Evolutionary conservation across 148 eudicot species (phyloP), one percentile per base, ranked within the genome.

Genomic region (Camellia japonica): DNA sequence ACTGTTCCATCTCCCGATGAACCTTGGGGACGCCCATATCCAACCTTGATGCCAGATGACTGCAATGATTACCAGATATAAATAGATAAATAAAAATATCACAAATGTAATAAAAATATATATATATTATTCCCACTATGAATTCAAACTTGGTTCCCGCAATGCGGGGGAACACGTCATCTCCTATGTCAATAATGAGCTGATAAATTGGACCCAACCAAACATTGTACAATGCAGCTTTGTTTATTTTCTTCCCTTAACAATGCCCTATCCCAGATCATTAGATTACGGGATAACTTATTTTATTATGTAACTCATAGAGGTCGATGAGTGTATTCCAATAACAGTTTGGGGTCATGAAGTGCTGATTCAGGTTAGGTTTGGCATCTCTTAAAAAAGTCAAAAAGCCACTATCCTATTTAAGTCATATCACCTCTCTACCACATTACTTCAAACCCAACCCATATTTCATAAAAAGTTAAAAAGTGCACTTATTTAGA

Each of bases 1-100:
- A 90, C 93, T 10, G 90, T 20, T 60, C 91, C 94, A 73, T 89
- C 92, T 77, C 91, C 93, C 1, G 88, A 65, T 23, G 80, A 81
- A 71, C 89, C 90, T 82, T 84, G 85, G 47, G 86, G 82, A 4
- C 90, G 89, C 23, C 90, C 91, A 77, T 86, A 86, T 54, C 91
- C 94, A 46, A 87, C 84, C 82, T 91, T 93, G 78, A 91, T 91
- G 52, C 97, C 97, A 58, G 88, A 89, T 68, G 93, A 85, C 97
- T 91, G 85, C 85, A 86, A 77, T 55, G 43, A 18, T 41, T 30
- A 77, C 73, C 12, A 60, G 41, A 70, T 15, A 16, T 19, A 74
- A 43, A 13, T 13, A 59, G 43, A 12, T 12, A 76, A 46, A 63
- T 44, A 64, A 4, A 30, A 30, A 30, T 1, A 30, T 30, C 38